A percentile compares a stretch with the other conserved stretches of the same genome.
Evolutionary conservation across 495 filamentous ascomycete species (phyloP).

Genomic region (Hapsidospora chrysogenum): DNA sequence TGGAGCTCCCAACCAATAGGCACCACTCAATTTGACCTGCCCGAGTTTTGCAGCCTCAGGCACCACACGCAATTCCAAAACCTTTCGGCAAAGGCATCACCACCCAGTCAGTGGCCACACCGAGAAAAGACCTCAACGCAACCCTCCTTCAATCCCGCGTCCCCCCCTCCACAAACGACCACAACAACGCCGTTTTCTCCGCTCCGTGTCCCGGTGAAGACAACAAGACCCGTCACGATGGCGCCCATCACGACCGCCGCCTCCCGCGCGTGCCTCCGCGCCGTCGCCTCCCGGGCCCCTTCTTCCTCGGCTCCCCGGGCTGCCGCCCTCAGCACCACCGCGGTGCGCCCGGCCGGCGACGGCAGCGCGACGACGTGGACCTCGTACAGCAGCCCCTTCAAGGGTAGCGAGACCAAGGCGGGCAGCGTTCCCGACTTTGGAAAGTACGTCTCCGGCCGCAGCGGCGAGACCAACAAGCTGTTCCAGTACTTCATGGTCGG

Average conservation of each 20-base stretch:
- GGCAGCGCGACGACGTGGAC: constrained; percentile 16
- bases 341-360: constrained; percentile 7
- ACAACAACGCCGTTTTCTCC: neutral
- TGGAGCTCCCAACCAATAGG: neutral
- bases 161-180: constrained; percentile 10
- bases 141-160: constrained; percentile 10
- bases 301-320: constrained; percentile 13
- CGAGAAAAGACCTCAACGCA: constrained; percentile 34
- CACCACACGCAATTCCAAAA: constrained; percentile 9
- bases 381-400: constrained; percentile 39
- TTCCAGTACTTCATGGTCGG: constrained; percentile 98
- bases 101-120: neutral
- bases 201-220: constrained; percentile 1
- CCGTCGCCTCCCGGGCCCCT: constrained; percentile 17
- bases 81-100: constrained; percentile 13
- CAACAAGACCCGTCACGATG: no score
- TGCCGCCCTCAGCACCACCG: constrained; percentile 30
- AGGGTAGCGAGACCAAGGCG: constrained; percentile 32
- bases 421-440: constrained; percentile 74
- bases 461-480: constrained; percentile 54
- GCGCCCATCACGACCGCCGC: constrained; percentile 25
- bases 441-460: constrained; percentile 61
- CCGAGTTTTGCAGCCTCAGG: constrained; percentile 2
- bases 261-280: constrained; percentile 15
- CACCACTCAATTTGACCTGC: neutral